These are phyloP conservation scores for Oryza australiensis DNA, from an alignment of 176 grass and related monocot genomes.

Conservation along the genomic window DNA sequence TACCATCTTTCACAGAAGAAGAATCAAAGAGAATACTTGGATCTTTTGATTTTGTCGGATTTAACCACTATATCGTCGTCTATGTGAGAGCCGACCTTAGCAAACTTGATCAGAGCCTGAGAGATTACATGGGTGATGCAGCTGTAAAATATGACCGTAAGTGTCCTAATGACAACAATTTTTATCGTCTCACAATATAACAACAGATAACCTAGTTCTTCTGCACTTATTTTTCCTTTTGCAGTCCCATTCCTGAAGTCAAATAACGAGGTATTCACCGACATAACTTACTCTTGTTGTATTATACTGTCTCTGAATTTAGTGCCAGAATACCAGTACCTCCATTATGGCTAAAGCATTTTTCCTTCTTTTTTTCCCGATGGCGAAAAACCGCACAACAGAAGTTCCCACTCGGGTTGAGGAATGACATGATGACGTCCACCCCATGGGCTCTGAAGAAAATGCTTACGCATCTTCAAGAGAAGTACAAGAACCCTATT, in stretches of 20 bases:
- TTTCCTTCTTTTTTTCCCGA: neutral
- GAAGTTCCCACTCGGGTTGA: slow-evolving; percentile 17
- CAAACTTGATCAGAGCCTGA: slow-evolving; percentile 35
- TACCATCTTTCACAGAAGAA: slow-evolving; percentile 60
- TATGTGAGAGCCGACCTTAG: slow-evolving; percentile 61
- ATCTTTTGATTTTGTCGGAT: slow-evolving; percentile 84
- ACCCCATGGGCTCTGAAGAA: slow-evolving; percentile 74
- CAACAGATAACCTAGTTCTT: neutral
- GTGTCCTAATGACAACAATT: neutral
- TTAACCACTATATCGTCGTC: slow-evolving; percentile 68
- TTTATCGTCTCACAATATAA: neutral
- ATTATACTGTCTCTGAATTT: neutral
- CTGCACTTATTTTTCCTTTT: neutral
- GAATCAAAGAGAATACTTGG: slow-evolving; percentile 48
- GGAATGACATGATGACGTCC: neutral
- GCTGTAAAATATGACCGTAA: slow-evolving; percentile 51
- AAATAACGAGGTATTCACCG: slow-evolving; percentile 20
- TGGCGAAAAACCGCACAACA: neutral
- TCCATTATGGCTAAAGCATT: neutral
- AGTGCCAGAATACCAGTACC: neutral
- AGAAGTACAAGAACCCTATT: slow-evolving; percentile 73
- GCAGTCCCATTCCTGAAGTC: slow-evolving; percentile 55
- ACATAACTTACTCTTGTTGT: neutral
- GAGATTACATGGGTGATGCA: slow-evolving; percentile 72
- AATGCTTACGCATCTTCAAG: slow-evolving; percentile 70